phyloP scores from a whole-genome alignment of 2,329 filamentous ascomycete species.

The Venturia pyrina region DNA sequence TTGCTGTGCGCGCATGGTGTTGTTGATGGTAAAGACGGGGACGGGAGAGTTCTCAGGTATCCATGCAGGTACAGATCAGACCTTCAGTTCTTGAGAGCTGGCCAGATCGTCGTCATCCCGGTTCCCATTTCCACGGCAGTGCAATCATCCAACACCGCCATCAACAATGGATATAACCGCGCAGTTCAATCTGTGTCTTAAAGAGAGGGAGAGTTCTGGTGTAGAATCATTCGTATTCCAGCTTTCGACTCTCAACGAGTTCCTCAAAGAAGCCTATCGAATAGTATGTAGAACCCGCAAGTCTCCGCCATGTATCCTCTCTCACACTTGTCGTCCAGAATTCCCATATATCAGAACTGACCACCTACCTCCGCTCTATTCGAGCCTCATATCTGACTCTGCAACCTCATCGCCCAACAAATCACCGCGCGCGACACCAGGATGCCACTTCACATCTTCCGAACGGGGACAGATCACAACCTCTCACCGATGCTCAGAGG shows the following conservation, averaged over 20 bases:
- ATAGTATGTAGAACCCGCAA: slow-evolving; percentile 50
- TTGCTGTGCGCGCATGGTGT: neutral
- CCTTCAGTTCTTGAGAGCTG: too few species aligned
- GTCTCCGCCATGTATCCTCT: slow-evolving; percentile 8
- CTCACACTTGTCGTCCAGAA: slow-evolving; percentile 46
- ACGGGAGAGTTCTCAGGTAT: too few species aligned
- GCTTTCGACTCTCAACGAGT: slow-evolving; percentile 57
- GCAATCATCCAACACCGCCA: neutral
- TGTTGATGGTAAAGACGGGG: neutral
- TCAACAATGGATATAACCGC: slow-evolving; percentile 9
- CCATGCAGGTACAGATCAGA: too few species aligned
- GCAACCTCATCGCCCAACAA: slow-evolving; percentile 48
- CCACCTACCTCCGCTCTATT: slow-evolving; percentile 69
- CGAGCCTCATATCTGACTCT: slow-evolving; percentile 88
- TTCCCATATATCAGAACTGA: slow-evolving; percentile 70
- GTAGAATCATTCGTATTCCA: slow-evolving; percentile 20
- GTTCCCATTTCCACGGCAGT: too few species aligned
- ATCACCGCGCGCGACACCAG: slow-evolving; percentile 24
- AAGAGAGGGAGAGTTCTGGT: neutral
- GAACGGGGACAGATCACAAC: slow-evolving; percentile 54
- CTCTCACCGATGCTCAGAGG: slow-evolving; percentile 70
- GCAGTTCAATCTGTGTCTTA: neutral
- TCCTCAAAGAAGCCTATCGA: slow-evolving; percentile 85
- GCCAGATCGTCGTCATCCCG: too few species aligned
- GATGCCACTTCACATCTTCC: slow-evolving; percentile 58